Conservation (phyloP, 2,329 filamentous ascomycete species). For the Colletotrichum sp. region DNA sequence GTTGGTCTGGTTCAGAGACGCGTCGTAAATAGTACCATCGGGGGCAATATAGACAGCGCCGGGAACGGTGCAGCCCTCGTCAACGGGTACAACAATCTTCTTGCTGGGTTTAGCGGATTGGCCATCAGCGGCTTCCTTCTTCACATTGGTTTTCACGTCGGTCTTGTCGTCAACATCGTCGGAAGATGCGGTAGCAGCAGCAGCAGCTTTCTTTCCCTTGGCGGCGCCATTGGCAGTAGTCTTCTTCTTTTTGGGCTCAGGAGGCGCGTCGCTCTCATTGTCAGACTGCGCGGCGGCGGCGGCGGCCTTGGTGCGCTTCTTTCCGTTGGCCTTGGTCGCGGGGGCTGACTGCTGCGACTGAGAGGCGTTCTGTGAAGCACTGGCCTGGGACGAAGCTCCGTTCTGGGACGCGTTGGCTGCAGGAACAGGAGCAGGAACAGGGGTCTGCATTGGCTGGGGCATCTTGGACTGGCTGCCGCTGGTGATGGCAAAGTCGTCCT, state of each 20-base stretch:
- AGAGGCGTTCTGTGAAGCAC: neutral
- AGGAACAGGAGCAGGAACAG: neutral
- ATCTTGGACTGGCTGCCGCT: neutral
- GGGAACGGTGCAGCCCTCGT: conserved; percentile 43
- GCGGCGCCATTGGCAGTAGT: conserved; percentile 17
- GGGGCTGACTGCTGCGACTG: neutral
- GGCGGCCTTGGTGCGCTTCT: conserved; percentile 23
- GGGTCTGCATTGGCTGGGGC: neutral
- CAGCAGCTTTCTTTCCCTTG: neutral
- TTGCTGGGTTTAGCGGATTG: conserved; percentile 51
- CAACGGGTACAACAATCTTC: conserved; percentile 53
- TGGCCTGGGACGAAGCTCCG: neutral
- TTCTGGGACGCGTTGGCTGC: neutral
- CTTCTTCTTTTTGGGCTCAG: conserved; percentile 35
- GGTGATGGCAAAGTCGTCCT: conserved; percentile 31
- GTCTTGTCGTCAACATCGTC: conserved; percentile 28
- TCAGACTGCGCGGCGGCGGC: conserved; percentile 24
- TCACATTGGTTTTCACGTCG: conserved; percentile 29
- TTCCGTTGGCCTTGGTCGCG: conserved; percentile 5
- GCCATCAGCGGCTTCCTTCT: conserved; percentile 37
- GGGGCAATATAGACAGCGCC: conserved; percentile 70
- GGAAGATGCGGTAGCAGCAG: conserved; percentile 4
- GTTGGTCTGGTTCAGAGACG: conserved; percentile 80
- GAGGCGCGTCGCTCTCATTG: conserved; percentile 26
- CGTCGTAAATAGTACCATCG: conserved; percentile 75